Evolutionary conservation across 2,329 filamentous ascomycete species (phyloP).

Genomic region (Botrytis porri): DNA sequence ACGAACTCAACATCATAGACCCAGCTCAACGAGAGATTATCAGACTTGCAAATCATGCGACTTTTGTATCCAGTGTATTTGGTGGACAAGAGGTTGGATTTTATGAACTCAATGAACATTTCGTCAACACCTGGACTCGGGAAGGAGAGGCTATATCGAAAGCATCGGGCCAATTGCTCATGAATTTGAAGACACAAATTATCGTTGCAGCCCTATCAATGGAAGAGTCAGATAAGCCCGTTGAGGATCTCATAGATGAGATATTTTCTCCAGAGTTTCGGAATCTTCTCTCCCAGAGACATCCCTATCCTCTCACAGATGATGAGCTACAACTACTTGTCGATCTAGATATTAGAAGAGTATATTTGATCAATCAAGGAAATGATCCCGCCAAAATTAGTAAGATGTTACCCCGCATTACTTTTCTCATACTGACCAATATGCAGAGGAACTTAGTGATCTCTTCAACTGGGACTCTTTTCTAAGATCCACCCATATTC

Average conservation of each 20-base stretch:
- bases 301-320: conserved; percentile 53
- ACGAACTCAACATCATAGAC: conserved; percentile 51
- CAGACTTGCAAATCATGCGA: conserved; percentile 62
- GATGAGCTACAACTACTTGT: conserved; percentile 60
- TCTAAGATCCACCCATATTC: conserved; percentile 54
- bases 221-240: conserved; percentile 47
- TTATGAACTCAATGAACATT: conserved; percentile 59
- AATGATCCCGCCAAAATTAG: conserved; percentile 43
- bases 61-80: conserved; percentile 62
- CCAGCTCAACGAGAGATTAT: conserved; percentile 55
- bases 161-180: conserved; percentile 57
- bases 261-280: conserved; percentile 58
- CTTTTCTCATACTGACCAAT: neutral
- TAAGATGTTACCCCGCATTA: conserved; percentile 35
- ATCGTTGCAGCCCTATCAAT: conserved; percentile 61
- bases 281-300: conserved; percentile 50
- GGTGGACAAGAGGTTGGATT: conserved; percentile 63
- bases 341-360: conserved; percentile 51
- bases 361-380: conserved; percentile 55
- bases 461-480: conserved; percentile 62
- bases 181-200: conserved; percentile 65
- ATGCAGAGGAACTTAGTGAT: conserved; percentile 13
- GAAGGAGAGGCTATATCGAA: conserved; percentile 56
- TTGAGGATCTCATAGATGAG: conserved; percentile 55
- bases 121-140: conserved; percentile 61